These are phyloP conservation scores for Spergularia marina DNA, from an alignment of 148 eudicot genomes.

Conservation along the genomic window DNA sequence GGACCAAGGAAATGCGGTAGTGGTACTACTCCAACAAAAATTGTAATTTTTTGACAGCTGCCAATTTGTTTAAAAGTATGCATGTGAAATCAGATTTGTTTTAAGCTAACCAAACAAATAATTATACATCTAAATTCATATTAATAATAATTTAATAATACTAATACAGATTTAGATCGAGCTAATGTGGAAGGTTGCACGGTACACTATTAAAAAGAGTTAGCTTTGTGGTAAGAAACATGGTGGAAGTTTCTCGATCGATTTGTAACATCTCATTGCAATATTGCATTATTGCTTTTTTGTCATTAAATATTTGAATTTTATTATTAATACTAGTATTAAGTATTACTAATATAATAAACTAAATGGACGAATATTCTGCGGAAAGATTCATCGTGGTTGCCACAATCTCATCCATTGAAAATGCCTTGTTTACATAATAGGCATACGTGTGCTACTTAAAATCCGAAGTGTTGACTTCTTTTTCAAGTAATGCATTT, in stretches of 20 bases:
- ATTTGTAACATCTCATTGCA: neutral
- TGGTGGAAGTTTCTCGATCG: slow-evolving; percentile 19
- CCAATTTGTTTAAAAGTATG: neutral
- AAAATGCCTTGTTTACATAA: neutral
- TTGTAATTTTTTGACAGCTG: neutral
- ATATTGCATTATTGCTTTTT: neutral
- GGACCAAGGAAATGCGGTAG: slow-evolving; percentile 9
- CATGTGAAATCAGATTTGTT: neutral
- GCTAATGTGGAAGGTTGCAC: slow-evolving; percentile 10
- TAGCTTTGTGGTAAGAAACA: slow-evolving; percentile 7
- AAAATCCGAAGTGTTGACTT: neutral
- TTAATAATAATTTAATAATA: neutral
- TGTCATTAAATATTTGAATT: neutral
- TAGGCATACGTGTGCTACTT: slow-evolving; percentile 4
- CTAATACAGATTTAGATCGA: neutral
- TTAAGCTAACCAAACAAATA: neutral
- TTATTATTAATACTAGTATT: neutral
- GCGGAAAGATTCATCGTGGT: neutral
- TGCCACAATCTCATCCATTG: slow-evolving; percentile 1
- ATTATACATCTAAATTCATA: too few relatives aligned
- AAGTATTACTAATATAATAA: neutral
- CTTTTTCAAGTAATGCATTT: neutral
- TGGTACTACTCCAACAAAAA: neutral
- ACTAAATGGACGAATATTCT: neutral
- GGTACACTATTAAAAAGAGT: slow-evolving; percentile 14